Base-by-base conservation (phyloP, 75 land plant species). In the Sequoiadendron giganteum region DNA sequence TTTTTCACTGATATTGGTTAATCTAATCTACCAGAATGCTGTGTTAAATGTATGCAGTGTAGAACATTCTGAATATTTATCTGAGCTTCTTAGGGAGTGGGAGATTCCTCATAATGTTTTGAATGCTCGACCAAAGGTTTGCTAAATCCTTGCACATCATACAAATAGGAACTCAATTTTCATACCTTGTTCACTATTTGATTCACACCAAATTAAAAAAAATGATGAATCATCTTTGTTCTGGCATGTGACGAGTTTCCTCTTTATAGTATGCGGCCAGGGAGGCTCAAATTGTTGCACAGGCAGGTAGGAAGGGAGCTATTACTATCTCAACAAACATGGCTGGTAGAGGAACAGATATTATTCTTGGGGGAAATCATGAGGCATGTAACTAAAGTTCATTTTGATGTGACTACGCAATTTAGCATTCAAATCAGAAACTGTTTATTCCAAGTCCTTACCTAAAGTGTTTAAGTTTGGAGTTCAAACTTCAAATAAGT, bases 261-360 rank as follows among this genome's bases (percentile, higher is more conserved):
- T 47, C 56, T 45, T 75, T 47, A 43, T 88, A 97, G 99, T 98
- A 98, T 92, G 99, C 99, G 76, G 99, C 97, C 49, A 95, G 95
- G 84, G 99, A 98, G 83, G 99, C 99, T 55, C 97, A 98, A 90
- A 97, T 93, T 89, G 94, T 98, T 88, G 99, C 99, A 32, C 99
- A 98, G 86, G 99, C 99, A 54, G 99, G 99, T 3, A 88, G 97
- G 75, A 97, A 97, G 85, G 85, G 90, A 90, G 99, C 97, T 19
- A 97, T 98, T 52, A 98, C 99, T 72, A 95, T 98, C 54, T 95
- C 99, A n/a, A 98, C 99, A 39, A 98, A 98, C 88, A 98, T 98
- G 99, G 99, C 99, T 87, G 99, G 99, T 3, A 91, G 99, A 87
- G 99, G 99, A 40, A 98, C 99, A 78, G 99, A 98, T 89, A 98